A percentile compares a stretch with the other conserved stretches of the same genome.
These are phyloP conservation scores for Chrysanthemum seticuspe DNA, from an alignment of 129 eudicot genomes.

Conservation along the genomic window DNA sequence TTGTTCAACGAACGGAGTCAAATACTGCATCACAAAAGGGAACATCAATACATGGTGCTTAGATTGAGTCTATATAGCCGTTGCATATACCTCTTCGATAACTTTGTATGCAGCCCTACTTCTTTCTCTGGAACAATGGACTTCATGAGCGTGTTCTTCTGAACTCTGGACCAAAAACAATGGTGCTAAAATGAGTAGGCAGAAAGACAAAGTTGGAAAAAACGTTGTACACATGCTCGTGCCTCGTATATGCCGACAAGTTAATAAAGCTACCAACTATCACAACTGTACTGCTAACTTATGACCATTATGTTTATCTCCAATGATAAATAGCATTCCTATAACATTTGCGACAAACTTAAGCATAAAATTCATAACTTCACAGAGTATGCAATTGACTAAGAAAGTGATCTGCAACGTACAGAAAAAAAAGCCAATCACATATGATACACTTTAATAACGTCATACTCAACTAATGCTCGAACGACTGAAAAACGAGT, in stretches of 20 bases:
- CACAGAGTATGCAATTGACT: background rate
- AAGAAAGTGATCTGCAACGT: background rate
- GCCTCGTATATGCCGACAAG: background rate
- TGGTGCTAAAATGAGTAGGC: constrained; percentile 3
- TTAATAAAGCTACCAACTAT: too few relatives aligned
- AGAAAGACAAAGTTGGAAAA: background rate
- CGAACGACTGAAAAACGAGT: background rate
- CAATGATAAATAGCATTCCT: background rate
- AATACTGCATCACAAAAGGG: constrained; percentile 54
- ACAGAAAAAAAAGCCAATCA: background rate
- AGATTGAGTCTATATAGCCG: background rate
- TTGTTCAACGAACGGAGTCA: constrained; percentile 83
- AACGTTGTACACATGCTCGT: background rate
- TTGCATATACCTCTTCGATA: constrained; percentile 63
- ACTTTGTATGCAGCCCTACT: constrained; percentile 81
- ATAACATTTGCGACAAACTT: background rate
- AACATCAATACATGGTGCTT: background rate
- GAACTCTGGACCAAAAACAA: constrained; percentile 35
- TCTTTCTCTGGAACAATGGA: constrained; percentile 97
- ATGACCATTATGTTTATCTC: background rate
- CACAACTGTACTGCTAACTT: constrained; percentile 5
- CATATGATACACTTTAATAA: background rate
- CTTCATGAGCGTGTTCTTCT: constrained; percentile 48
- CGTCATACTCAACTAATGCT: background rate
- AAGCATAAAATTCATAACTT: constrained; percentile 11